Base-by-base conservation (phyloP, 768 basidiomycete species). In the Agaricus subrufescens region DNA sequence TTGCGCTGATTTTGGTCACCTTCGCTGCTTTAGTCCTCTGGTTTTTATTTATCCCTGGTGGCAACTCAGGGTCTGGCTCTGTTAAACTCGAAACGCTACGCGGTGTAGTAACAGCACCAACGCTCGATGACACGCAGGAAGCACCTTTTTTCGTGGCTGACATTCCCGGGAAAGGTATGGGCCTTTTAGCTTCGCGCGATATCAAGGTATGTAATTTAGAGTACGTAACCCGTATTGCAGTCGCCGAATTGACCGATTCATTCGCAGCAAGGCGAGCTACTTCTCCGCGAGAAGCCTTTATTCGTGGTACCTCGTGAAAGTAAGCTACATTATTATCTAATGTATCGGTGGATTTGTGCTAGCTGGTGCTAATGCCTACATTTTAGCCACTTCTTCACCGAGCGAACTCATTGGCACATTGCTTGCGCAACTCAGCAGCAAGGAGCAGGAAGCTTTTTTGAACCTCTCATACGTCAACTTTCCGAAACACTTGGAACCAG, bases 391-490 rank as follows among this genome's bases (percentile, higher is more conserved):
- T 2, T 69, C 70, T 5, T 79, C 80, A 0, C 83, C 84, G 3
- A 67, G 72, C 4, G 68, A 69, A 1, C 60, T 81, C n/a, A 71
- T 85, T 23, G 64, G 67, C 4, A 58, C 67, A 12, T 62, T 67
- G 23, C 57, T 85, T 9, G 63, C 65, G 4, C 61, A 63, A 27
- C 68, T 80, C 14, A 62, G 63, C 3, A 61, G 67, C 0, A 46
- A 60, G 2, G 69, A 75, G 39, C 73, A 68, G 26, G 67, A 71
- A 29, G 71, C 75, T 5, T 83, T 82, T 62, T 72, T 76, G 57
- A 77, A 83, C 53, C 73, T 86, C 8, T 85, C 84, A 8, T 82
- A 80, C 60, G 78, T 83, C 31, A 71, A 80, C 57, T 71, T 84
- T 37, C 82, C 83, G 0, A 51, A 67, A 38, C 59, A 71, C 30